These are phyloP conservation scores for Fusarium nelsonii DNA, from an alignment of 2,329 filamentous ascomycete genomes.

Conservation along the genomic window DNA sequence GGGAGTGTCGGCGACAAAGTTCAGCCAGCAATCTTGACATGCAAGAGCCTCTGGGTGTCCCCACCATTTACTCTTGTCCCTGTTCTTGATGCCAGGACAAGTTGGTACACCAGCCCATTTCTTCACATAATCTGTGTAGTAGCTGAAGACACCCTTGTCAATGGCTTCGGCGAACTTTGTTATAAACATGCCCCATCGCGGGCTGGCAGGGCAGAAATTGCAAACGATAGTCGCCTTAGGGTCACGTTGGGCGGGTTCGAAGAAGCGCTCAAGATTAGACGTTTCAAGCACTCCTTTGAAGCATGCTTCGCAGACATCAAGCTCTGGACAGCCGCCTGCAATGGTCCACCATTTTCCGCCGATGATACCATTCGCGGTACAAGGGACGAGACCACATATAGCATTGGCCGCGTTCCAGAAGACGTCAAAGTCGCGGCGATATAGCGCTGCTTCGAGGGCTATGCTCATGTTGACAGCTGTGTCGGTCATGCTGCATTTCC, in stretches of 20 bases:
- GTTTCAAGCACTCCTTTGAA: conserved; percentile 49
- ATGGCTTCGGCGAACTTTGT: conserved; percentile 48
- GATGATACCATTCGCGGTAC: conserved; percentile 47
- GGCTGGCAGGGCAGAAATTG: conserved; percentile 47
- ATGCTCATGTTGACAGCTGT: conserved; percentile 40
- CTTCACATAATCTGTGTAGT: conserved; percentile 47
- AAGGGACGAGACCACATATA: conserved; percentile 44
- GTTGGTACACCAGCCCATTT: conserved; percentile 47
- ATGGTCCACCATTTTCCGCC: conserved; percentile 54
- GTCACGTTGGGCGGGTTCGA: conserved; percentile 42
- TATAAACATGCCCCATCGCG: conserved; percentile 47
- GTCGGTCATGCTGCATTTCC: conserved; percentile 46
- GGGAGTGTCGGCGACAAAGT: conserved; percentile 48
- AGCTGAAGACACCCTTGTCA: conserved; percentile 51
- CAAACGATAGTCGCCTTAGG: conserved; percentile 46
- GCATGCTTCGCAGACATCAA: conserved; percentile 53
- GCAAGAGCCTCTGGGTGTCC: conserved; percentile 52
- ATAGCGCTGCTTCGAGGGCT: conserved; percentile 47
- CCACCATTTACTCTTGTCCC: conserved; percentile 51
- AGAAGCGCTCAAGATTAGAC: conserved; percentile 46
- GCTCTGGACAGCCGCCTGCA: conserved; percentile 36
- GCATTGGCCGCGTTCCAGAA: conserved; percentile 47
- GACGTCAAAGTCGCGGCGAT: conserved; percentile 44
- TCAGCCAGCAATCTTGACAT: conserved; percentile 53
- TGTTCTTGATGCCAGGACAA: conserved; percentile 49